These are phyloP conservation scores for Phytopythium litorale DNA, from an alignment of 352 stramenopile genomes.

Conservation along the genomic window DNA sequence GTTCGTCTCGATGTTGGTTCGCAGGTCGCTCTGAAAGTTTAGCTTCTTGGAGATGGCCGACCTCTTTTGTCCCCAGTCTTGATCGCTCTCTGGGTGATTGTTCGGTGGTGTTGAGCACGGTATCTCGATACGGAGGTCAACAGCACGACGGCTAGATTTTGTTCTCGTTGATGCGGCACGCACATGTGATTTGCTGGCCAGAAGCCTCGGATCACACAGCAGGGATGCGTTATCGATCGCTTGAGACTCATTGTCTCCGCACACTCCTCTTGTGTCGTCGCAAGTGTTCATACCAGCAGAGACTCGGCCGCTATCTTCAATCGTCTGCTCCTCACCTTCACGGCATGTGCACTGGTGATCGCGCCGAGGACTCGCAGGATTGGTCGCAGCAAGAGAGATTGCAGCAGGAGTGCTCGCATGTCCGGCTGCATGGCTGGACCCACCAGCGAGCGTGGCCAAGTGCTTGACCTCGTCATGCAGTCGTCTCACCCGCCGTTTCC, in stretches of 20 bases:
- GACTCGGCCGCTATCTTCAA: background rate
- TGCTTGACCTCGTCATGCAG: background rate
- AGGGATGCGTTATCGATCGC: background rate
- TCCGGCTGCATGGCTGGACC: background rate
- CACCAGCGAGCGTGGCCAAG: background rate
- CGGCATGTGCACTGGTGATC: background rate
- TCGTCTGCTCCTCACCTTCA: background rate
- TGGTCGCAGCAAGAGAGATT: background rate
- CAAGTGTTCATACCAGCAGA: background rate
- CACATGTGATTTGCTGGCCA: background rate
- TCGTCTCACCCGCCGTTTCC: background rate
- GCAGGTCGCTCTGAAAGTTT: background rate
- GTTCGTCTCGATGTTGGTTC: background rate
- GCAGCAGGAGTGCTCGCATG: background rate
- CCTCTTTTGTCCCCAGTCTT: background rate
- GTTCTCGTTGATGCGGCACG: background rate
- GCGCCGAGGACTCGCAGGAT: background rate
- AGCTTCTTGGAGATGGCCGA: too few relatives aligned
- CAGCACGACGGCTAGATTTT: background rate
- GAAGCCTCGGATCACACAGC: background rate
- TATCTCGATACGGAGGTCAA: background rate
- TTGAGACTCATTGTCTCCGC: background rate
- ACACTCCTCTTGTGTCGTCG: background rate
- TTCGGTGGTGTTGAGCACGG: background rate
- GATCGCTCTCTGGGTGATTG: background rate